Conservation (phyloP, 2,329 filamentous ascomycete genomes). For the Apiospora pterosperma region DNA sequence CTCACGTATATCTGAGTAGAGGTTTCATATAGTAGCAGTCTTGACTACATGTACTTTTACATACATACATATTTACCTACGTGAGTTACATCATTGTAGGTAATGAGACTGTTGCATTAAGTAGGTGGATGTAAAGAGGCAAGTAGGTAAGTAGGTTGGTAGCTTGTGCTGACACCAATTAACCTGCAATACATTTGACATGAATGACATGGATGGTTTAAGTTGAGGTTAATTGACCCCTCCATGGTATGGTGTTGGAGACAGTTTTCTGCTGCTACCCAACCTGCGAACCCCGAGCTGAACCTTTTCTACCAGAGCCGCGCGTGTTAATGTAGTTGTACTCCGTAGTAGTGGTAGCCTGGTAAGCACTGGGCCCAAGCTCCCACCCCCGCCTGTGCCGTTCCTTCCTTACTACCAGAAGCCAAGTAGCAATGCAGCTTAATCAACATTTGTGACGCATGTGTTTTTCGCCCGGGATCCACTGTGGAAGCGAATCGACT, state of each 20-base stretch:
- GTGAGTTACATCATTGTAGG: too few species aligned
- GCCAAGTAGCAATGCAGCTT: background rate
- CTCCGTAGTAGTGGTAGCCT: background rate
- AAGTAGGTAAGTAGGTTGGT: too few species aligned
- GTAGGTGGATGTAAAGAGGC: too few species aligned
- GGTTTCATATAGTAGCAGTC: too few species aligned
- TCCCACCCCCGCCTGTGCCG: background rate
- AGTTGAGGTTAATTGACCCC: background rate
- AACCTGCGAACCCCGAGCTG: background rate
- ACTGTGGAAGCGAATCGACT: conserved; percentile 3
- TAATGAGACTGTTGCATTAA: too few species aligned
- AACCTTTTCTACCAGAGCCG: background rate
- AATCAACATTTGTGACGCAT: background rate
- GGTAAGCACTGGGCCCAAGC: background rate
- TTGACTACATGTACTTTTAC: too few species aligned
- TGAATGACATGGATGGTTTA: background rate
- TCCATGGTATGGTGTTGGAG: background rate
- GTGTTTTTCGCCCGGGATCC: background rate
- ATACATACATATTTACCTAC: too few species aligned
- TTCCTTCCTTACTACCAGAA: too few species aligned
- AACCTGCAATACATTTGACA: too few species aligned
- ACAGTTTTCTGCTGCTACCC: background rate
- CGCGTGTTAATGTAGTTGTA: background rate
- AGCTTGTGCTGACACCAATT: too few species aligned
- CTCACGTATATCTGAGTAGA: too few species aligned